Evolutionary conservation across 495 filamentous ascomycete species (phyloP).

Genomic region (Glarea lozoyensis): DNA sequence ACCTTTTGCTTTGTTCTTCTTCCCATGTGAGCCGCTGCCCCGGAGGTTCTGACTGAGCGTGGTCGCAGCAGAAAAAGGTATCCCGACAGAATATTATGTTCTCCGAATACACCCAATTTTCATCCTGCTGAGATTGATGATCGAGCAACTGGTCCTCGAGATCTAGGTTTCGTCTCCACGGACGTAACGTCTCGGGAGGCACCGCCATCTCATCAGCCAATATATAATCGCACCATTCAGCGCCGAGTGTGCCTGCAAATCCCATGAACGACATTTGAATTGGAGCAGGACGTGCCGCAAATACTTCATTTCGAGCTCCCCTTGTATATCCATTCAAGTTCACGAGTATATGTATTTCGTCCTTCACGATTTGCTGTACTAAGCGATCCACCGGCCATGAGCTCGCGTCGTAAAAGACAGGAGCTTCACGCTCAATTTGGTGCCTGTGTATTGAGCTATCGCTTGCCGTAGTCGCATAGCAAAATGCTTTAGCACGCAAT

Average conservation of each 20-base stretch:
- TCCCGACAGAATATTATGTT: constrained; percentile 93
- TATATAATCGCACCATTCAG: constrained; percentile 98
- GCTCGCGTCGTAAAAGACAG: constrained; percentile 84
- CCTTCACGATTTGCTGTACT: constrained; percentile 83
- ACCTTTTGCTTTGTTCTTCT: constrained; percentile 73
- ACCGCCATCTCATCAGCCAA: constrained; percentile 85
- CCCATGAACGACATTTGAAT: constrained; percentile 99
- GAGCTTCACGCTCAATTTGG: constrained; percentile 91
- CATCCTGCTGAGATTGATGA: constrained; percentile 51
- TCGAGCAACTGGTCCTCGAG: constrained; percentile 65
- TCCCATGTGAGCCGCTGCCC: constrained; percentile 58
- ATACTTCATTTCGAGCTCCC: constrained; percentile 94
- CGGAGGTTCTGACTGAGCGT: constrained; percentile 77
- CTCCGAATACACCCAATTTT: constrained; percentile 91
- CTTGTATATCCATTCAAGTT: constrained; percentile 97
- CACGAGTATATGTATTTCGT: constrained; percentile 92
- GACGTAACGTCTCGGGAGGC: constrained; percentile 71
- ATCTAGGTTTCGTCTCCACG: constrained; percentile 62
- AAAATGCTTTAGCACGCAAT: constrained; percentile 69
- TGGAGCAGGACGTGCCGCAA: constrained; percentile 87
- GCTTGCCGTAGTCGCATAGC: constrained; percentile 92
- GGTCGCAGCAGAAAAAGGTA: constrained; percentile 98
- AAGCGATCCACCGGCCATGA: constrained; percentile 77
- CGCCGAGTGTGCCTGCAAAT: constrained; percentile 91
- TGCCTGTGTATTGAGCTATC: constrained; percentile 86